These are phyloP conservation scores for Uronychia setigera DNA, from an alignment of 73 alveolate species.

Conservation along the genomic window DNA sequence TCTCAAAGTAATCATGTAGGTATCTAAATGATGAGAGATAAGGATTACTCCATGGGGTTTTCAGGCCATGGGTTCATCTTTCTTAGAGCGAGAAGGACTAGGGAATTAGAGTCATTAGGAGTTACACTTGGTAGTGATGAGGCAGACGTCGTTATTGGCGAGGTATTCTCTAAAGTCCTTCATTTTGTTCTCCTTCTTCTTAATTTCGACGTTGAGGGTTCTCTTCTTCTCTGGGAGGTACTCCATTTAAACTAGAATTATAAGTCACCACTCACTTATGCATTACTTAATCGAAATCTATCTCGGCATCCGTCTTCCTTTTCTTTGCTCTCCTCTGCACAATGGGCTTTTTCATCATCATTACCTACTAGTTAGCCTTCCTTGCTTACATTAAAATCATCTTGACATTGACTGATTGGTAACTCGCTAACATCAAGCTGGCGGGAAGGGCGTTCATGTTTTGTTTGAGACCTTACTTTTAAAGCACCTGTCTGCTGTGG, in stretches of 20 bases:
- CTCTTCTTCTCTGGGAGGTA: constrained; percentile 56
- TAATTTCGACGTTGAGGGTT: constrained; percentile 12
- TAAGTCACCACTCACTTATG: neutral
- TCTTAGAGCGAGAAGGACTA: constrained; percentile 51
- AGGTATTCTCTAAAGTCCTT: constrained; percentile 66
- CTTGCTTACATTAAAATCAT: too few species aligned
- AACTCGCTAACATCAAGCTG: too few species aligned
- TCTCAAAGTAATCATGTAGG: constrained; percentile 65
- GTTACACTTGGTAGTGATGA: constrained; percentile 58
- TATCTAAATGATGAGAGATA: neutral
- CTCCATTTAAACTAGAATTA: constrained; percentile 22
- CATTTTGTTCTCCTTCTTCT: constrained; percentile 59
- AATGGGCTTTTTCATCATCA: neutral
- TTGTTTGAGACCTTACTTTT: too few species aligned
- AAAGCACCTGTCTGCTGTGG: too few species aligned
- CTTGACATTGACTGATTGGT: too few species aligned
- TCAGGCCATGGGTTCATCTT: constrained; percentile 42
- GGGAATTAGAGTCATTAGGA: neutral
- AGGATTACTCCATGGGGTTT: constrained; percentile 37
- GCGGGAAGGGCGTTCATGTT: too few species aligned
- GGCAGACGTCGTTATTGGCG: constrained; percentile 70
- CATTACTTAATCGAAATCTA: neutral
- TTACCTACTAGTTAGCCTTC: too few species aligned
- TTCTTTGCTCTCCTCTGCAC: neutral
- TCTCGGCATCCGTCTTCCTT: neutral